These are phyloP conservation scores for Ampelomyces quisqualis DNA, from an alignment of 2,329 filamentous ascomycete genomes.

Conservation along the genomic window DNA sequence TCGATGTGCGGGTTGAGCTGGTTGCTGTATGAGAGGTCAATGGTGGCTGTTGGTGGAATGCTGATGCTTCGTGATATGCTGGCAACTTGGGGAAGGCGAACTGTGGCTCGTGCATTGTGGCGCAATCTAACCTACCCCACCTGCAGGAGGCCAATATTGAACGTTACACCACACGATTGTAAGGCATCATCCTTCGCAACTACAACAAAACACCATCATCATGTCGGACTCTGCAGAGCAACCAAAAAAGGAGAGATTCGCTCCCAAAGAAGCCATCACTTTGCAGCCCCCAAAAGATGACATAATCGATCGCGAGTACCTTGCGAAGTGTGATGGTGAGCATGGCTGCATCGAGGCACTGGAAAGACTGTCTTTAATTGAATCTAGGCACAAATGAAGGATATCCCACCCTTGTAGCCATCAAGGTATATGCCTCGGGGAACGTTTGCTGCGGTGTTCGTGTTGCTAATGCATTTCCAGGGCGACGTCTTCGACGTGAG, in stretches of 20 bases:
- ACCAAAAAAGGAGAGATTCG: slow-evolving; percentile 60
- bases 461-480: slow-evolving; percentile 48
- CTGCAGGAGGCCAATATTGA: slow-evolving; percentile 16
- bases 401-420: slow-evolving; percentile 61
- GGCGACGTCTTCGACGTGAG: slow-evolving; percentile 94
- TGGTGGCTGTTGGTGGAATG: background rate
- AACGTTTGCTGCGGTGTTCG: background rate
- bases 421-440: slow-evolving; percentile 50
- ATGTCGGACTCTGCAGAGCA: slow-evolving; percentile 40
- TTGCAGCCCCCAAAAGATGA: slow-evolving; percentile 86
- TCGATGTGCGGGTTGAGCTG: no score
- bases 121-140: slow-evolving; percentile 19
- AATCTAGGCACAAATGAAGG: slow-evolving; percentile 63
- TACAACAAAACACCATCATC: slow-evolving; percentile 9
- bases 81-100: background rate
- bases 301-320: slow-evolving; percentile 74
- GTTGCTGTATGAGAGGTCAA: no score
- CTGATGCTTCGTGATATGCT: background rate
- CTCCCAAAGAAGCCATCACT: slow-evolving; percentile 73
- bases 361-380: slow-evolving; percentile 1
- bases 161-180: background rate
- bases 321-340: slow-evolving; percentile 81
- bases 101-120: slow-evolving; percentile 12
- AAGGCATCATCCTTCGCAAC: slow-evolving; percentile 2
- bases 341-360: background rate